These are phyloP conservation scores for Coriaria nepalensis DNA, from an alignment of 306 rosid genomes.

Conservation along the genomic window DNA sequence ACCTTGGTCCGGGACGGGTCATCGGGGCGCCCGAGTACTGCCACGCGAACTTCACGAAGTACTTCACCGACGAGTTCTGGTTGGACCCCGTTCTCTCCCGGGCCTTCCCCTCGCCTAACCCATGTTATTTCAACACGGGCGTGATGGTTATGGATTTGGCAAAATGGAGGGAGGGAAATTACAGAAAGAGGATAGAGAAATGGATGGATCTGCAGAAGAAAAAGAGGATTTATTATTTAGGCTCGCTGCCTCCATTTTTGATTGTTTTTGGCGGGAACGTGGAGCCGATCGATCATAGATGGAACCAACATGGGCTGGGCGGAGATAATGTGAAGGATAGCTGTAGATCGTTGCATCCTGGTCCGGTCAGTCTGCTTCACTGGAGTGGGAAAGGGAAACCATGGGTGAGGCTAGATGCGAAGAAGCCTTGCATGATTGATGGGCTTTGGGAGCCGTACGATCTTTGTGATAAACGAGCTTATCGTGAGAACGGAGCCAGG, in stretches of 20 bases:
- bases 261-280: conserved; percentile 69
- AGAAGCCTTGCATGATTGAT: conserved; percentile 63
- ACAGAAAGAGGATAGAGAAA: conserved; percentile 50
- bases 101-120: conserved; percentile 33
- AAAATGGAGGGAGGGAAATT: conserved; percentile 64
- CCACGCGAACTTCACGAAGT: conserved; percentile 89
- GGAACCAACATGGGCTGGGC: conserved; percentile 95
- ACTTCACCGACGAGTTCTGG: conserved; percentile 84
- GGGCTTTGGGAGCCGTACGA: conserved; percentile 89
- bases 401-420: conserved; percentile 73
- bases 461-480: conserved; percentile 26
- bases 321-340: conserved; percentile 81
- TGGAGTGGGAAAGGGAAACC: conserved; percentile 99
- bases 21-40: conserved; percentile 95
- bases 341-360: conserved; percentile 77
- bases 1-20: conserved; percentile 31
- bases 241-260: conserved; percentile 77
- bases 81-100: conserved; percentile 58
- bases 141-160: conserved; percentile 84
- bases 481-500: conserved; percentile 1
- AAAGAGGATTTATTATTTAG: conserved; percentile 69
- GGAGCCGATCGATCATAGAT: conserved; percentile 71
- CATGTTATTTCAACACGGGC: conserved; percentile 92
- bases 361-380: conserved; percentile 79
- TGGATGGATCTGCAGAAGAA: conserved; percentile 86